Evolutionary conservation across 805 yeast genomes (phyloP).

Genomic region (Maudiozyma serrabonitensis): DNA sequence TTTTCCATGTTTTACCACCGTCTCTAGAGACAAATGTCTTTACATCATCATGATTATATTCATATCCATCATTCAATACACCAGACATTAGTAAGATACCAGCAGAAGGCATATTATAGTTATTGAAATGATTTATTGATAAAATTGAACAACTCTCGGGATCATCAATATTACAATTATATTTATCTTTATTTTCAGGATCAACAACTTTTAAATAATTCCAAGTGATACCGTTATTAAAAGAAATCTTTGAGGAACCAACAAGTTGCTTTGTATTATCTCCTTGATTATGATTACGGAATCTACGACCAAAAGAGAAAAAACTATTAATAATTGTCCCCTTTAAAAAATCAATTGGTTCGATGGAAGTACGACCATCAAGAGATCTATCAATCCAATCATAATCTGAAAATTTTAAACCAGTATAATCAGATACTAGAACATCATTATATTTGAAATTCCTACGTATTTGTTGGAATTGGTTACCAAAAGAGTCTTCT

Average conservation of each 20-base stretch:
- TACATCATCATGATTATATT: constrained; percentile 2
- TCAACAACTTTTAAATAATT: constrained; percentile 35
- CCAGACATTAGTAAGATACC: constrained; percentile 32
- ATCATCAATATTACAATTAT: constrained; percentile 22
- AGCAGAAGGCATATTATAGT: constrained; percentile 43
- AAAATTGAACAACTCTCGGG: constrained; percentile 38
- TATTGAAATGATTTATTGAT: constrained; percentile 34
- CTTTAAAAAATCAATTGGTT: constrained; percentile 7
- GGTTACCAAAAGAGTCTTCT: constrained; percentile 1
- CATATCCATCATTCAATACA: constrained; percentile 10
- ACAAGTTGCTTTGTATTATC: constrained; percentile 24
- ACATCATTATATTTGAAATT: constrained; percentile 5
- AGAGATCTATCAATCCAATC: constrained; percentile 7
- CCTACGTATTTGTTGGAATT: not conserved
- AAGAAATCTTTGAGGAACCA: constrained; percentile 19
- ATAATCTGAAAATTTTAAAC: constrained; percentile 21
- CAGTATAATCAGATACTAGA: constrained; percentile 24
- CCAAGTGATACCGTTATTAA: constrained; percentile 50
- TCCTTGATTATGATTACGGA: not conserved
- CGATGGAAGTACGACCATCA: constrained; percentile 5
- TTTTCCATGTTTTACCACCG: constrained; percentile 68
- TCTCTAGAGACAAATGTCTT: constrained; percentile 61
- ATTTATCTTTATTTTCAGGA: constrained; percentile 28
- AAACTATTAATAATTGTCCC: constrained; percentile 17
- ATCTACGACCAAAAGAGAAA: not conserved